Evolutionary conservation across 2,329 filamentous ascomycete species (phyloP), one percentile per base, ranked within the genome.

Genomic region (Diaporthe sp.): DNA sequence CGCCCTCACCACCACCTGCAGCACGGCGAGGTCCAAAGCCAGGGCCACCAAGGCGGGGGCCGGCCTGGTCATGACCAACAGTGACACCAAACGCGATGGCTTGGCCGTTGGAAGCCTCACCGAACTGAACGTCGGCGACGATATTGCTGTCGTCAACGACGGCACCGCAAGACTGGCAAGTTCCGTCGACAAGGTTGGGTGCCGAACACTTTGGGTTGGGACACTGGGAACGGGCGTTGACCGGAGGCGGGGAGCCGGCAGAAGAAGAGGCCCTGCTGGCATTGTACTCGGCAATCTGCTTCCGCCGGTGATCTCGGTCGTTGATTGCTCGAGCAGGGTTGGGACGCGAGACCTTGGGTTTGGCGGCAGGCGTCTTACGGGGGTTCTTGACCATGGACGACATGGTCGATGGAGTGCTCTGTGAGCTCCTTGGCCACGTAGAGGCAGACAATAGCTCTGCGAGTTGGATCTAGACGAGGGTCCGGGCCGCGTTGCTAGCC

Each of bases 1-100:
- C 91, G 61, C 89, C 87, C 4, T 88, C 87, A 49, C 90, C 90
- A 42, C 91, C 81, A 60, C 83, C 83, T 3, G 83, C 91, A 31
- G 90, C 87, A 55, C 91, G 86, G 46, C 90, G 85, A 28, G 67
- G 73, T 34, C 76, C 76, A 78, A 92, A 91, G 3, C 91, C 91
- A 31, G 92, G 90, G 17, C 82, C 81, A 34, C 92, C 91, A 80
- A 92, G 86, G 71, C 94, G 92, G 42, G 94, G 93, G 80, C 94
- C 92, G 34, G 94, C 95, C 82, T 98, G 95, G 83, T 96, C 94
- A 76, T 95, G 94, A 72, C 92, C 93, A 76, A 99, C 92, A 82
- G 93, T 97, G 77, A 93, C 96, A 83, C 97, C 97, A 83, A 98
- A 95, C 25, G 98, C 95, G 70, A 97, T 91, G 71, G 96, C 96